Conservation (phyloP, 2,329 filamentous ascomycete species). For the Ascochyta koolunga region DNA sequence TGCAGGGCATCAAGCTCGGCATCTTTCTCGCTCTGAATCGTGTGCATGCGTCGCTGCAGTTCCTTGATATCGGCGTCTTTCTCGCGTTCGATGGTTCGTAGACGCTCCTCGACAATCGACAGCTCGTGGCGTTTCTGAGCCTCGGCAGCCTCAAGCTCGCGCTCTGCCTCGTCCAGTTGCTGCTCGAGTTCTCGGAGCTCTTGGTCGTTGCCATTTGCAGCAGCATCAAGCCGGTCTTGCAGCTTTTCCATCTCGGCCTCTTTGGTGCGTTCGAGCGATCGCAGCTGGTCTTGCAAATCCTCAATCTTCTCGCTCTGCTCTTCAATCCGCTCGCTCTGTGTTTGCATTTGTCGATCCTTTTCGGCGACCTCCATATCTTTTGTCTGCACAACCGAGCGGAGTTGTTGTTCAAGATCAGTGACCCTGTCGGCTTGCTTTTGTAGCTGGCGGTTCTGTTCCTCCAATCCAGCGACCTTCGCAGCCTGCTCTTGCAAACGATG, state of each 20-base stretch:
- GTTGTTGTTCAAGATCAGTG: conserved; percentile 24
- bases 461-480: conserved; percentile 33
- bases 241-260: conserved; percentile 53
- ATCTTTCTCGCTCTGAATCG: conserved; percentile 42
- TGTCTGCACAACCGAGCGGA: conserved; percentile 33
- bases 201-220: conserved; percentile 49
- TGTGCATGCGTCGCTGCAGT: conserved; percentile 42
- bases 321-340: conserved; percentile 41
- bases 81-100: conserved; percentile 41
- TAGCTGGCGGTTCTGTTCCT: conserved; percentile 32
- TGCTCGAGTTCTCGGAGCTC: conserved; percentile 58
- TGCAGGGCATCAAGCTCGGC: conserved; percentile 51
- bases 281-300: conserved; percentile 41
- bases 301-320: conserved; percentile 44
- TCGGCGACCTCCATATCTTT: conserved; percentile 31
- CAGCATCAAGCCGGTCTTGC: conserved; percentile 49
- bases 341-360: conserved; percentile 36
- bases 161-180: conserved; percentile 46
- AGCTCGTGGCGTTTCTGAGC: conserved; percentile 40
- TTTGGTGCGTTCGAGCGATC: conserved; percentile 39
- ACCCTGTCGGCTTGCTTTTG: conserved; percentile 24
- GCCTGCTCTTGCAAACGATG: conserved; percentile 37
- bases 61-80: conserved; percentile 47
- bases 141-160: conserved; percentile 33
- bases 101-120: conserved; percentile 37